A percentile compares a stretch with the other conserved stretches of the same genome.
Conservation (phyloP, 2,329 filamentous ascomycete species). For the Phaeosphaeriaceae sp. region DNA sequence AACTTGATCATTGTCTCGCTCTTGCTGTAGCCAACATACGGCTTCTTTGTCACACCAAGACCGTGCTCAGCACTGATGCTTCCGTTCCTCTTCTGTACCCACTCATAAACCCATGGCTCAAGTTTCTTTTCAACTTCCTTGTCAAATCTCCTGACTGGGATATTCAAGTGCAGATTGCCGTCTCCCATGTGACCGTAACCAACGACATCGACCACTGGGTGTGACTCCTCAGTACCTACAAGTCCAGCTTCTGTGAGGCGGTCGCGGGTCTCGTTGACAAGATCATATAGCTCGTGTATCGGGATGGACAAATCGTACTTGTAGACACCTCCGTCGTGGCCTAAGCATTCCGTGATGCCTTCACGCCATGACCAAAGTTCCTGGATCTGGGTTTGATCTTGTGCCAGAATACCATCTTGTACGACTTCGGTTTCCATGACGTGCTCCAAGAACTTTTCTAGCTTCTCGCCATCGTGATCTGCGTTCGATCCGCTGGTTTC, state of each 20-base stretch:
- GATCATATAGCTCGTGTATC: constrained; percentile 80
- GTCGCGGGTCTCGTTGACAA: constrained; percentile 84
- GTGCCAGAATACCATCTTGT: constrained; percentile 85
- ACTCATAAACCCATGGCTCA: constrained; percentile 97
- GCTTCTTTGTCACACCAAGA: constrained; percentile 92
- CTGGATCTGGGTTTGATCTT: constrained; percentile 89
- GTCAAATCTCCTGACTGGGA: constrained; percentile 82
- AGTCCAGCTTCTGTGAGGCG: constrained; percentile 77
- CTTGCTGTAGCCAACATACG: constrained; percentile 91
- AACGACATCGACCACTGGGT: constrained; percentile 86
- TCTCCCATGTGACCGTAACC: constrained; percentile 99
- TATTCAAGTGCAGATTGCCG: constrained; percentile 91
- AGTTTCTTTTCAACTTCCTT: constrained; percentile 84
- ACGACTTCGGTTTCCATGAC: constrained; percentile 90
- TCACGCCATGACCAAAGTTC: constrained; percentile 92
- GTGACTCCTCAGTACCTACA: constrained; percentile 72
- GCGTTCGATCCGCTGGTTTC: constrained; percentile 95
- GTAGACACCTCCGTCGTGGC: constrained; percentile 93
- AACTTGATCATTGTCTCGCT: constrained; percentile 84
- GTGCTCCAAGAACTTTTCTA: constrained; percentile 87
- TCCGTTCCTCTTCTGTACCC: constrained; percentile 85
- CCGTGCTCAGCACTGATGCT: constrained; percentile 98
- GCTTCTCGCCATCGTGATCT: constrained; percentile 91
- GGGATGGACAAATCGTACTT: constrained; percentile 99
- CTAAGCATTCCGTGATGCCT: constrained; percentile 86